Base-by-base conservation (phyloP, 2,329 filamentous ascomycete genomes). In the Epichloe coenophiala region DNA sequence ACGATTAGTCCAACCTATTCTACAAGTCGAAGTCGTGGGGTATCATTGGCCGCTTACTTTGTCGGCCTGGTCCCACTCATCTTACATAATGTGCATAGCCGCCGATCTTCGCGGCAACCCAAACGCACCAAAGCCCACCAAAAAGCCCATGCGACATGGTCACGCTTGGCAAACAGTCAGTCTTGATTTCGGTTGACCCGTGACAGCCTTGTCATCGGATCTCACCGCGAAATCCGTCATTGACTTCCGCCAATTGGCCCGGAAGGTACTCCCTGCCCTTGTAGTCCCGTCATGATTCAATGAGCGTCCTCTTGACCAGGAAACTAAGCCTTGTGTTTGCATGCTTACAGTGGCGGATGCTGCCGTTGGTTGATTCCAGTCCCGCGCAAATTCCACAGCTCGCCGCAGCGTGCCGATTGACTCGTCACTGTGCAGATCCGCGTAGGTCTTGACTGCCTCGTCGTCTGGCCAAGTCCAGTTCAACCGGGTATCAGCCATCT, bases 381-480 rank as follows among this genome's bases (percentile, higher is more conserved):
- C 27, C 21, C 55, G 45, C 35, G 52, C 53, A 57, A 58, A 57
- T 37, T 57, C 52, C 36, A 65, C 54, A 23, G 61, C 56, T 33
- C 57, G 54, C 33, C 53, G 54, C 50, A 68, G 53, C 35, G 56
- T 57, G 36, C 48, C 47, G 15, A 62, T 55, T 17, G 57, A 59
- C 23, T 62, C 59, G 5, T 60, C 55, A 23, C 56, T 47, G 23
- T 60, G 55, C 38, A 55, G 53, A 37, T 60, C 49, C 15, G 64
- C 57, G 47, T 68, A 74, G 4, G 59, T 57, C 43, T 60, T 54
- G 15, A 71, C 63, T 19, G 66, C 61, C 39, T 60, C 58, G 7
- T 64, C 59, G 37, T 65, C 61, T 1, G 73, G 72, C 71, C 71
- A 73, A 39, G 62, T 50, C 58, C 60, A 67, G 11, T 50, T 55